Evolutionary conservation across 2,329 filamentous ascomycete species (phyloP).

Genomic region (Colletotrichum sp.): DNA sequence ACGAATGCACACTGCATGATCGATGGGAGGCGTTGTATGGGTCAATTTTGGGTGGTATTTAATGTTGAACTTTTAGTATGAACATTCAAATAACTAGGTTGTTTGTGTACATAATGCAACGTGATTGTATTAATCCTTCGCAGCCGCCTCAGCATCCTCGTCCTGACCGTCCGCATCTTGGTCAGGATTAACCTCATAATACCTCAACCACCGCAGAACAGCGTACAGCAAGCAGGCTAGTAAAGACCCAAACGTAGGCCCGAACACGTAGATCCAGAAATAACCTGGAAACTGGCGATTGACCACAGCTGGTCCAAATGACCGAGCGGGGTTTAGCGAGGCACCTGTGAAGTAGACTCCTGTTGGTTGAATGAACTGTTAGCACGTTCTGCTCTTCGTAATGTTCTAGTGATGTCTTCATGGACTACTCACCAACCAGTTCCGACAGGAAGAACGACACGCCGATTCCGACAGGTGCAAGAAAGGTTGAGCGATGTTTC

Average conservation of each 20-base stretch:
- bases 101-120: not conserved
- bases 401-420: rapidly evolving
- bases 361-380: not conserved
- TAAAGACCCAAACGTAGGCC: slow-evolving; percentile 53
- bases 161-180: slow-evolving; percentile 43
- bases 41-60: not conserved
- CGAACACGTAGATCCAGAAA: slow-evolving; percentile 63
- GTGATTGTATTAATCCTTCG: not conserved
- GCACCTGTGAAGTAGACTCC: slow-evolving; percentile 53
- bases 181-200: slow-evolving; percentile 54
- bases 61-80: not conserved
- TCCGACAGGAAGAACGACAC: slow-evolving; percentile 69
- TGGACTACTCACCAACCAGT: slow-evolving; percentile 35
- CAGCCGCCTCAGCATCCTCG: not conserved
- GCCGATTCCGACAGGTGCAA: slow-evolving; percentile 76
- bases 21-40: not conserved
- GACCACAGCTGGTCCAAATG: slow-evolving; percentile 54
- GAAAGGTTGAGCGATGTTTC: slow-evolving; percentile 74
- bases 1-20: not conserved
- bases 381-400: not conserved
- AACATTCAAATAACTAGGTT: not conserved
- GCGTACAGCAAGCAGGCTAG: slow-evolving; percentile 57
- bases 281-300: slow-evolving; percentile 45
- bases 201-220: slow-evolving; percentile 56
- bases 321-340: slow-evolving; percentile 56